Percentiles rank a stretch among this genome's conserved stretches.
Conservation (phyloP, 768 basidiomycete species). For the Leccinum broughii region DNA sequence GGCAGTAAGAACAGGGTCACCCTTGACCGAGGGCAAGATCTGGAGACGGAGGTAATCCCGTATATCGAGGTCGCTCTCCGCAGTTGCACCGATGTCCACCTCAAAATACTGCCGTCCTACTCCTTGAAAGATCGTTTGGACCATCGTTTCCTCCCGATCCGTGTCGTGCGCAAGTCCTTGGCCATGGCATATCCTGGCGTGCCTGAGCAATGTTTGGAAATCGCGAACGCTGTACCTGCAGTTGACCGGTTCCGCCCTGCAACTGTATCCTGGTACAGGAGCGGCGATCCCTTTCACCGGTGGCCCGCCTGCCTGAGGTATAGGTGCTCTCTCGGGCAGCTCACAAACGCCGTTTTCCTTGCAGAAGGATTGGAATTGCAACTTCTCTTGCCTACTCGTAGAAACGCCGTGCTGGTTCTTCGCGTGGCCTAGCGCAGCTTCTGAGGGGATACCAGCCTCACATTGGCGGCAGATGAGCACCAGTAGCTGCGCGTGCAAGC, state of each 20-base stretch:
- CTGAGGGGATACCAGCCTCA: not conserved
- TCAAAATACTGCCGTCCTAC: conserved; percentile 1
- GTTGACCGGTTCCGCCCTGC: conserved; percentile 2
- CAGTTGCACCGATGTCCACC: not conserved
- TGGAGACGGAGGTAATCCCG: not conserved
- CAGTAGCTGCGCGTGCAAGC: not conserved
- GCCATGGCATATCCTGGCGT: not conserved
- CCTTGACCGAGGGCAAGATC: not conserved
- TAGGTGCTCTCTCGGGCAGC: not conserved
- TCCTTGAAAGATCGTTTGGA: conserved; percentile 1
- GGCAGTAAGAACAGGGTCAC: not conserved
- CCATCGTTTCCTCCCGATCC: not conserved
- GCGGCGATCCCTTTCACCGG: conserved; percentile 1
- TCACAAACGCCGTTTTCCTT: not conserved
- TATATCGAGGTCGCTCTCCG: not conserved
- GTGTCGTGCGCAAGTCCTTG: not conserved
- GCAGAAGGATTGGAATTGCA: not conserved
- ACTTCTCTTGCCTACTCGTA: too few relatives aligned
- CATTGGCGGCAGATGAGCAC: conserved; percentile 7
- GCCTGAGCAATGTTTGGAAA: not conserved
- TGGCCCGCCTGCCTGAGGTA: not conserved
- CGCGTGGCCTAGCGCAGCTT: not conserved
- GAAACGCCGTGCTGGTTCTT: conserved; percentile 1
- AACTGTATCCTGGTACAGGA: conserved; percentile 1
- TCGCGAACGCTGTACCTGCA: conserved; percentile 6